Percentiles rank a stretch among this genome's conserved stretches.
Conservation (phyloP, 495 filamentous ascomycete species). For the Pseudoneurospora amorphoporcata region DNA sequence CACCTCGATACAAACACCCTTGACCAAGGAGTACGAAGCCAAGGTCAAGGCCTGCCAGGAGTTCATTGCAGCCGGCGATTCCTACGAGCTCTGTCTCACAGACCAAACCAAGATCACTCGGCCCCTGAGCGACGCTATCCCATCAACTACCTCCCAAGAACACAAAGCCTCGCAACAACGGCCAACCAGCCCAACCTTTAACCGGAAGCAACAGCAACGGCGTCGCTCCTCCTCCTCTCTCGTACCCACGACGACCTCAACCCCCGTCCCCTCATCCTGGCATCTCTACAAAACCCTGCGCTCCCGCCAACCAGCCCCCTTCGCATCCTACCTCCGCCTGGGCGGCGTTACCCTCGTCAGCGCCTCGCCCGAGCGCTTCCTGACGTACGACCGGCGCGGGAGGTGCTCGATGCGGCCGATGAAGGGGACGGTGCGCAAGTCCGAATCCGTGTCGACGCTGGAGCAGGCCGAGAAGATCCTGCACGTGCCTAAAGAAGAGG, state of each 20-base stretch:
- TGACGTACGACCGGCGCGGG: constrained; percentile 53
- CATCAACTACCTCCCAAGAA: constrained; percentile 35
- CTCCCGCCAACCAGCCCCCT: constrained; percentile 70
- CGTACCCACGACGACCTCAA: not conserved
- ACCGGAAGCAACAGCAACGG: constrained; percentile 1
- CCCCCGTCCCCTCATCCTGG: constrained; percentile 41
- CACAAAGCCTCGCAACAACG: constrained; percentile 8
- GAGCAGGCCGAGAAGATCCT: constrained; percentile 59
- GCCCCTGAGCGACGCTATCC: constrained; percentile 39
- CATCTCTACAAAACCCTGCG: constrained; percentile 61
- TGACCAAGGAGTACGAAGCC: constrained; percentile 45
- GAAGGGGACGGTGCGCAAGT: constrained; percentile 87
- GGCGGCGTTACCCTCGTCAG: constrained; percentile 60
- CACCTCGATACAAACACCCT: constrained; percentile 31
- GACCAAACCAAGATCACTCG: constrained; percentile 55
- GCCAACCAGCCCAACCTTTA: constrained; percentile 6
- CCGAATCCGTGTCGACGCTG: constrained; percentile 42
- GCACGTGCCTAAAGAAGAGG: constrained; percentile 73
- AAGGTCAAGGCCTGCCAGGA: constrained; percentile 62
- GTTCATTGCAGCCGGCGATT: constrained; percentile 65
- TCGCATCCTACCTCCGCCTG: constrained; percentile 72
- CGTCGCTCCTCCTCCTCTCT: not conserved
- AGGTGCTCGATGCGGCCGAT: constrained; percentile 68
- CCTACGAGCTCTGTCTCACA: constrained; percentile 90
- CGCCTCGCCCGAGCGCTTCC: constrained; percentile 88